These are phyloP conservation scores for Rosa persica DNA, from an alignment of 306 rosid genomes.

Conservation along the genomic window DNA sequence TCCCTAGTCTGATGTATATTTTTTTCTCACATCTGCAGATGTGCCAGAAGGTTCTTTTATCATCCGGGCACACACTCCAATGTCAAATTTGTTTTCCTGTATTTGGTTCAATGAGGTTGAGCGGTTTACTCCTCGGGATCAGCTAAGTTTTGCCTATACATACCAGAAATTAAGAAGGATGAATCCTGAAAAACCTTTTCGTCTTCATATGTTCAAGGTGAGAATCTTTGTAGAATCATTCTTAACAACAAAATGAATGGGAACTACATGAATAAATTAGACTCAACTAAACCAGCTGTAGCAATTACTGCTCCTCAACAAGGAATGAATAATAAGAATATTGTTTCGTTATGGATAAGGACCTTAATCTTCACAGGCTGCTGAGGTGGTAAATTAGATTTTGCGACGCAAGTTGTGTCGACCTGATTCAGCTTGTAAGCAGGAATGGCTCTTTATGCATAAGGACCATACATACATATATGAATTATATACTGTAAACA, in stretches of 20 bases:
- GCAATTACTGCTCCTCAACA: neutral
- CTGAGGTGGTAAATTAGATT: neutral
- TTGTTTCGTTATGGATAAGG: neutral
- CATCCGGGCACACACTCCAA: conserved; percentile 91
- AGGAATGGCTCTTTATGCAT: neutral
- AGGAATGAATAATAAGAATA: neutral
- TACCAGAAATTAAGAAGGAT: conserved; percentile 88
- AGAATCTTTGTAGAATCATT: conserved; percentile 25
- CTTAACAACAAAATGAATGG: conserved; percentile 17
- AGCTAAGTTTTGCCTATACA: conserved; percentile 90
- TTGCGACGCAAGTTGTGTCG: neutral
- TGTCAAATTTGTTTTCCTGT: conserved; percentile 93
- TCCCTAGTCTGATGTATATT: conserved; percentile 6
- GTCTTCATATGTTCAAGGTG: conserved; percentile 95
- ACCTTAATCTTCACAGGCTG: neutral
- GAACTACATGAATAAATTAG: conserved; percentile 2
- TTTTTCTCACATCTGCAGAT: conserved; percentile 45
- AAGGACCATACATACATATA: neutral
- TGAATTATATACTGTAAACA: too few relatives aligned
- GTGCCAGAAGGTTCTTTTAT: conserved; percentile 97
- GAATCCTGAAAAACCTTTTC: conserved; percentile 81
- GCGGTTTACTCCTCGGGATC: conserved; percentile 96
- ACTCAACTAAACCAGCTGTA: neutral
- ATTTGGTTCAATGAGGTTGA: conserved; percentile 97
- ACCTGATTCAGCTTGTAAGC: neutral